A percentile compares a stretch with the other conserved stretches of the same genome.
phyloP scores from a whole-genome alignment of 2,329 filamentous ascomycete genomes.

The Penicillium sp. region DNA sequence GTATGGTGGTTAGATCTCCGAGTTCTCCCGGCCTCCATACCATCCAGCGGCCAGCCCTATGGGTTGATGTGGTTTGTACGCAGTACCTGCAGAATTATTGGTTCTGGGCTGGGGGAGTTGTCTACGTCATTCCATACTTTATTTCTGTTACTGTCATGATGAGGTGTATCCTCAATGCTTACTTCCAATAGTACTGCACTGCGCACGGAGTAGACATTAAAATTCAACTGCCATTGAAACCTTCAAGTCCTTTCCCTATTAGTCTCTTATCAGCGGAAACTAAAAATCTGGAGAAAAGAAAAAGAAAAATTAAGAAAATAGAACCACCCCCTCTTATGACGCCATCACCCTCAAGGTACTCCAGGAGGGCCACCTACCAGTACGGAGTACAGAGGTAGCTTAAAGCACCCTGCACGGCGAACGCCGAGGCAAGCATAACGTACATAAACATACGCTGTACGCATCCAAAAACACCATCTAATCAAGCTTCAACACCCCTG shows the following conservation, averaged over 20 bases:
- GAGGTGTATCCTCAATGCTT: not conserved
- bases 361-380: not conserved
- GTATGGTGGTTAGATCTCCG: conserved; percentile 17
- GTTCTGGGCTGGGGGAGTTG: conserved; percentile 10
- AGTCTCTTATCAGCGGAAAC: conserved; percentile 1
- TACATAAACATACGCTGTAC: not conserved
- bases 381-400: too few relatives aligned
- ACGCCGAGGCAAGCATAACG: not conserved
- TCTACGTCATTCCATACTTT: conserved; percentile 1
- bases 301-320: too few relatives aligned
- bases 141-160: not conserved
- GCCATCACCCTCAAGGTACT: conserved; percentile 1
- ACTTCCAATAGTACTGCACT: not conserved
- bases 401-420: not conserved
- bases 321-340: not conserved
- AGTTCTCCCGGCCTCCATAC: conserved; percentile 15
- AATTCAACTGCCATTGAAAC: not conserved
- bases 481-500: not conserved
- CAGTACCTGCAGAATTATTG: conserved; percentile 18
- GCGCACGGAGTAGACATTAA: too few relatives aligned
- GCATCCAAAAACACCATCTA: not conserved
- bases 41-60: conserved; percentile 5
- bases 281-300: conserved; percentile 3
- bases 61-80: conserved; percentile 6
- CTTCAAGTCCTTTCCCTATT: not conserved